Percentiles rank a stretch among this genome's conserved stretches.
These are phyloP conservation scores for Bimuria novae-zelandiae DNA, from an alignment of 2,329 filamentous ascomycete species.

Conservation along the genomic window DNA sequence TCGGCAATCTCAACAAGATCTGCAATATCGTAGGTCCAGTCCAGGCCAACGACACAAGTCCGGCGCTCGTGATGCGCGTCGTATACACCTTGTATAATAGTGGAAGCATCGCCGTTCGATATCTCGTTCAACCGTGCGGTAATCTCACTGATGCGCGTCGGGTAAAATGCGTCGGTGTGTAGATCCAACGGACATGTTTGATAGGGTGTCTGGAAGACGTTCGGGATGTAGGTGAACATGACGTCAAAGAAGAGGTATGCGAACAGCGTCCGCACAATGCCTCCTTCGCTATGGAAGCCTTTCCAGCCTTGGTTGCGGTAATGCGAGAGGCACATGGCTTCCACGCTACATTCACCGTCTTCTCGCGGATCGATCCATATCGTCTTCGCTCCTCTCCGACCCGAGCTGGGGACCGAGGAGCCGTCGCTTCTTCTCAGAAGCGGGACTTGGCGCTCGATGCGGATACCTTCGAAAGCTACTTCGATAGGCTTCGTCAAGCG, in stretches of 20 bases:
- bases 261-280: slow-evolving; percentile 83
- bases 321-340: slow-evolving; percentile 89
- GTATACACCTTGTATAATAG: slow-evolving; percentile 71
- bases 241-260: slow-evolving; percentile 92
- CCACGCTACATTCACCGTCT: slow-evolving; percentile 79
- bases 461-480: slow-evolving; percentile 75
- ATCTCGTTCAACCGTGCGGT: slow-evolving; percentile 86
- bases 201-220: slow-evolving; percentile 95
- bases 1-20: slow-evolving; percentile 79
- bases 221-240: slow-evolving; percentile 88
- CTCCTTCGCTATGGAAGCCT: slow-evolving; percentile 90
- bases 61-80: slow-evolving; percentile 67
- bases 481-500: slow-evolving; percentile 75
- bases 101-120: slow-evolving; percentile 75
- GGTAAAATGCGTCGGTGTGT: slow-evolving; percentile 90
- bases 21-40: slow-evolving; percentile 82
- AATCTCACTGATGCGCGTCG: slow-evolving; percentile 83
- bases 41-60: slow-evolving; percentile 87
- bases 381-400: slow-evolving; percentile 68
- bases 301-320: slow-evolving; percentile 88
- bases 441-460: slow-evolving; percentile 67
- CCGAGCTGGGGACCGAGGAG: slow-evolving; percentile 39
- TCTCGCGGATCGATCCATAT: slow-evolving; percentile 83
- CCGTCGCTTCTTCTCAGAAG: slow-evolving; percentile 31
- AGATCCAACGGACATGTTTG: slow-evolving; percentile 93